These are phyloP conservation scores for Laguncularia racemosa DNA, from an alignment of 345 rosid genomes.

Conservation along the genomic window DNA sequence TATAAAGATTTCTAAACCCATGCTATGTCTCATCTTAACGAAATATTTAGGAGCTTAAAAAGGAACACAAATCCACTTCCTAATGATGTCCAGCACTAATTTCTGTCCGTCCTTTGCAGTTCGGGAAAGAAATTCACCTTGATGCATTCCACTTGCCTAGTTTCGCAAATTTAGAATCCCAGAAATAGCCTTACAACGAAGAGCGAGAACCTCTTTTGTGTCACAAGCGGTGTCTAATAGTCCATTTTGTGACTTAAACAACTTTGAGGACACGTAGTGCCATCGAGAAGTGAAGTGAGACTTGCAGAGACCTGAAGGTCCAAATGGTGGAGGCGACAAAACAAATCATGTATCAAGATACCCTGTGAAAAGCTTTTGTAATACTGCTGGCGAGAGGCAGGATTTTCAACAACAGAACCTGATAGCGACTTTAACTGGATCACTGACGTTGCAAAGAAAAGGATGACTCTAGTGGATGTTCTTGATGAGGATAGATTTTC, in stretches of 20 bases:
- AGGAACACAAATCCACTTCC: constrained; percentile 56
- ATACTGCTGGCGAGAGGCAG: constrained; percentile 13
- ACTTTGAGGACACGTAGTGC: constrained; percentile 11
- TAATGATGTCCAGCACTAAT: constrained; percentile 35
- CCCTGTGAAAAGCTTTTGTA: constrained; percentile 13
- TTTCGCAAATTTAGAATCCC: constrained; percentile 34
- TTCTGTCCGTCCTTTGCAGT: constrained; percentile 27
- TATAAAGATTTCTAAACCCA: too few relatives aligned
- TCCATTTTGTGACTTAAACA: constrained; percentile 34
- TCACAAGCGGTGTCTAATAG: constrained; percentile 21
- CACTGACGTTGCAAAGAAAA: too few relatives aligned
- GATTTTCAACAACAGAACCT: constrained; percentile 15
- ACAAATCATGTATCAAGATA: constrained; percentile 45
- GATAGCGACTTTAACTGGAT: too few relatives aligned
- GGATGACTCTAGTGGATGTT: too few relatives aligned
- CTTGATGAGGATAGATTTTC: constrained; percentile 49
- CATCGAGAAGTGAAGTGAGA: constrained; percentile 35
- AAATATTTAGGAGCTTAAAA: constrained; percentile 52
- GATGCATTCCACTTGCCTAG: constrained; percentile 13
- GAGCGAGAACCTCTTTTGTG: constrained; percentile 29
- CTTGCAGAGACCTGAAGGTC: constrained; percentile 37
- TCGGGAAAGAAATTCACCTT: constrained; percentile 26
- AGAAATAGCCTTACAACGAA: constrained; percentile 44
- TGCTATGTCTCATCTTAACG: constrained; percentile 70
- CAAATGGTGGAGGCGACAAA: constrained; percentile 35